Evolutionary conservation across 352 stramenopile genomes (phyloP), one percentile per base, ranked within the genome.

Genomic region (Phytophthora palmivora): DNA sequence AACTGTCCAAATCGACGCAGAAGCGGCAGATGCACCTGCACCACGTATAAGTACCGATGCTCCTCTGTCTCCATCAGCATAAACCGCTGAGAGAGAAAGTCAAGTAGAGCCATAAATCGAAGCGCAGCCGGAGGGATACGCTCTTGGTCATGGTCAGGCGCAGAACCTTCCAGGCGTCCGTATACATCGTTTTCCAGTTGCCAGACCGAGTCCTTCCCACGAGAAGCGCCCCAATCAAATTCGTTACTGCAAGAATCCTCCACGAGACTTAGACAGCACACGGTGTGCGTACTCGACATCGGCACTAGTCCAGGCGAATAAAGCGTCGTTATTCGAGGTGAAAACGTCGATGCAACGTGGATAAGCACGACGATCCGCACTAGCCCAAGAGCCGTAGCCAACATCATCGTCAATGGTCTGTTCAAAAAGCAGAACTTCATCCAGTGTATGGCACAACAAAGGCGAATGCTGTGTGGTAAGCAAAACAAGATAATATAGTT

Each of bases 361-460:
- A 47, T 89, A 94, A 0, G 32, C 50, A 24, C 55, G 19, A 1
- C 78, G 74, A 28, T 84, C 65, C 0, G 58, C 58, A 6, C 57
- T 74, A 0, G 79, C 70, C 50, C 74, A 94, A 3, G 81, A 79
- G 8, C 69, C 69, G 45, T 94, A 94, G 18, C 62, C 71, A 51
- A 90, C 76, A 18, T 88, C 71, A 6, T 87, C 81, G 42, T 94
- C 79, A 18, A 92, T 58, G 2, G 58, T 24, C 32, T 79, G 74
- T 54, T 94, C 84, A 66, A 94, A 94, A 7, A 92, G 67, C 50
- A 94, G 41, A 0, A 91, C 64, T 66, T 94, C 84, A 36, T 94
- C 84, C 16, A 94, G 60, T 3, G 78, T 85, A 47, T 94, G 84
- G 50, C 84, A 94, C 38, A 94, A 63, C 1, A 88, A 56, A 2